phyloP scores from a whole-genome alignment of 176 grass and related monocot genomes.

The Rhynchospora tenuis region DNA sequence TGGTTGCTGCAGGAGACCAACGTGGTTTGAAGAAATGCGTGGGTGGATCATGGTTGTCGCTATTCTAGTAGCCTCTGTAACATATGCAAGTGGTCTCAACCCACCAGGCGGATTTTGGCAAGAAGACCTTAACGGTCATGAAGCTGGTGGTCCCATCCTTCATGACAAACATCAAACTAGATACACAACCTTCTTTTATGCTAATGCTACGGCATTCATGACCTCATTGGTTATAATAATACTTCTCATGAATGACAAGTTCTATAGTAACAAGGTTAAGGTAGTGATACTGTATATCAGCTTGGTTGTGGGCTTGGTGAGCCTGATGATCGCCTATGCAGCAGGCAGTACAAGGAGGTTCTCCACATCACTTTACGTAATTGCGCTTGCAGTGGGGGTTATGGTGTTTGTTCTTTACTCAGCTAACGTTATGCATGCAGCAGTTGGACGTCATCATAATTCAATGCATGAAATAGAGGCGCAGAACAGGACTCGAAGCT shows the following conservation, averaged over 20 bases:
- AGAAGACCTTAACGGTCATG: background rate
- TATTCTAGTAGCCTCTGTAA: slow-evolving; percentile 29
- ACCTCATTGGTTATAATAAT: slow-evolving; percentile 30
- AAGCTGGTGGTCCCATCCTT: slow-evolving; percentile 23
- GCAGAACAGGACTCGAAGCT: too few species aligned
- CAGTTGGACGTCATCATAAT: too few species aligned
- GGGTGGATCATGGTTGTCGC: slow-evolving; percentile 32
- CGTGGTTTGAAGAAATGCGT: too few species aligned
- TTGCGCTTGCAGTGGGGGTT: slow-evolving; percentile 24
- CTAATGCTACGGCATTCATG: slow-evolving; percentile 30
- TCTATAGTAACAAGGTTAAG: background rate
- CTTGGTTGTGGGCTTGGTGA: slow-evolving; percentile 41
- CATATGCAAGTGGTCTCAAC: slow-evolving; percentile 34
- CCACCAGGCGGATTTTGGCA: slow-evolving; percentile 43
- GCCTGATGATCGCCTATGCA: slow-evolving; percentile 49
- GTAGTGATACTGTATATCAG: slow-evolving; percentile 30
- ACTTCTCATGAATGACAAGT: slow-evolving; percentile 28
- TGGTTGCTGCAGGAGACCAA: too few species aligned
- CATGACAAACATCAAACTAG: slow-evolving; percentile 4
- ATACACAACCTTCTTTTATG: slow-evolving; percentile 36
- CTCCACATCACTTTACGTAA: slow-evolving; percentile 29
- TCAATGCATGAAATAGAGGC: background rate
- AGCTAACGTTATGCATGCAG: too few species aligned
- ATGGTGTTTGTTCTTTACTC: slow-evolving; percentile 27
- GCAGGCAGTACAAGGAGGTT: slow-evolving; percentile 37